Conservation (phyloP, 805 yeast species). For the Candida ulmi region DNA sequence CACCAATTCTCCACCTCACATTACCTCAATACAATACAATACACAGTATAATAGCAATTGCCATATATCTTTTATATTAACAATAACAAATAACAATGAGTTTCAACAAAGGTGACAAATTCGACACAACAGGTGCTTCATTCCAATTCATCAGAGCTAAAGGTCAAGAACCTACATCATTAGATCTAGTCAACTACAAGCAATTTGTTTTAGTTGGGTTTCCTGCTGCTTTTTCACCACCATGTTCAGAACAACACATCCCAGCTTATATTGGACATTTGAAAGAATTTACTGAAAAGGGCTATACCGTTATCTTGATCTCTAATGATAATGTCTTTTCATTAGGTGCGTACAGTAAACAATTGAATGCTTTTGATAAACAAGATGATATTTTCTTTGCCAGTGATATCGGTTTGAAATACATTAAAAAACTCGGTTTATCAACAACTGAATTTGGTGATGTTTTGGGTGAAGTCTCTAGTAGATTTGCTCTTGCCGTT, state of each 20-base stretch:
- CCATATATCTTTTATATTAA: too few relatives aligned
- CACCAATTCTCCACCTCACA: too few relatives aligned
- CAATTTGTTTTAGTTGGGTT: slow-evolving; percentile 56
- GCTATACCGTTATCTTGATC: slow-evolving; percentile 53
- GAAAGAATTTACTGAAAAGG: slow-evolving; percentile 44
- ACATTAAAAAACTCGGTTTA: slow-evolving; percentile 42
- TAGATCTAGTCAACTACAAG: slow-evolving; percentile 22
- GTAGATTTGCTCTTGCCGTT: slow-evolving; percentile 66
- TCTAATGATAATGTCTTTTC: slow-evolving; percentile 71
- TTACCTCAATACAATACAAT: too few relatives aligned
- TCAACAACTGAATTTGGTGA: slow-evolving; percentile 48
- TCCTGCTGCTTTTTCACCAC: slow-evolving; percentile 86
- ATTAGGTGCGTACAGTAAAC: slow-evolving; percentile 53
- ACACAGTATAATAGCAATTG: too few relatives aligned
- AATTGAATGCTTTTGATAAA: slow-evolving; percentile 25
- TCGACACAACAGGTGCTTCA: slow-evolving; percentile 12
- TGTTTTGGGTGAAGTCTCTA: slow-evolving; percentile 39
- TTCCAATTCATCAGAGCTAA: slow-evolving; percentile 27
- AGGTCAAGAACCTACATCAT: slow-evolving; percentile 22
- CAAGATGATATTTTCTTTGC: slow-evolving; percentile 44
- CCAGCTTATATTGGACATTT: slow-evolving; percentile 44
- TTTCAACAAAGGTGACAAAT: not conserved
- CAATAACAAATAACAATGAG: too few relatives aligned
- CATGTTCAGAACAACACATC: slow-evolving; percentile 64
- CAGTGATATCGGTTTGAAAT: slow-evolving; percentile 54